Conservation (phyloP, 192 early-diverging fungal genomes). For the Coemansia sp. region DNA sequence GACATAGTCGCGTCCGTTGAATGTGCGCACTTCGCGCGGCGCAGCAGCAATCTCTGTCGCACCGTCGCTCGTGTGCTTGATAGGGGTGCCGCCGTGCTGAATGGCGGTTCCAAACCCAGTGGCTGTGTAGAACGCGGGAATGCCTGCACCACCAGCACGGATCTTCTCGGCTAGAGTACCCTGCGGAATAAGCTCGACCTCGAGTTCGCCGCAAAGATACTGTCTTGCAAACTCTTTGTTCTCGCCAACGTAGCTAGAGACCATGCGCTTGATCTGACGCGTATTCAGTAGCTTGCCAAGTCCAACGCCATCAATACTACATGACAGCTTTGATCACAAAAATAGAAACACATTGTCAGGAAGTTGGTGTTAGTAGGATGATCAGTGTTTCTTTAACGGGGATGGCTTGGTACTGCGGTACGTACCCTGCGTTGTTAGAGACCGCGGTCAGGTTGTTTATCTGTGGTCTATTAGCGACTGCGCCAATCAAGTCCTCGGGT, state of each 20-base stretch:
- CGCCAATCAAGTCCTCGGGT: constrained; percentile 66
- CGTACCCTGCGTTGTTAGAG: constrained; percentile 54
- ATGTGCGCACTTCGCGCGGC: constrained; percentile 64
- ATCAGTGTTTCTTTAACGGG: not conserved
- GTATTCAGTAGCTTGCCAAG: constrained; percentile 64
- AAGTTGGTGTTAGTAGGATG: not conserved
- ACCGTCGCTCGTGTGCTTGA: constrained; percentile 61
- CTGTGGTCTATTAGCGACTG: constrained; percentile 12
- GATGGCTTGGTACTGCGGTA: not conserved
- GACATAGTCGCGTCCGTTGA: constrained; percentile 65
- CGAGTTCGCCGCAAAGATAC: constrained; percentile 76
- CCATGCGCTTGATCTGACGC: constrained; percentile 78
- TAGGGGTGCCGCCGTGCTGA: constrained; percentile 68
- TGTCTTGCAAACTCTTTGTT: constrained; percentile 81
- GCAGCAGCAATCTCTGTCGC: constrained; percentile 54
- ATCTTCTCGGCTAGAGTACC: constrained; percentile 74
- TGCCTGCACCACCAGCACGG: constrained; percentile 74
- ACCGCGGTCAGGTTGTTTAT: constrained; percentile 55
- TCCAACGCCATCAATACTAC: constrained; percentile 28
- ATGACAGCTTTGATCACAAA: no score
- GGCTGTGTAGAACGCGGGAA: constrained; percentile 70
- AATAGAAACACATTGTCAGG: not conserved
- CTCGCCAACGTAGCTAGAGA: constrained; percentile 74
- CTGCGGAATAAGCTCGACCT: constrained; percentile 76
- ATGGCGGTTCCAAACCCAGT: constrained; percentile 71